Evolutionary conservation across 768 basidiomycete species (phyloP), one percentile per base, ranked within the genome.

Genomic region (Cantharellus anzutake): DNA sequence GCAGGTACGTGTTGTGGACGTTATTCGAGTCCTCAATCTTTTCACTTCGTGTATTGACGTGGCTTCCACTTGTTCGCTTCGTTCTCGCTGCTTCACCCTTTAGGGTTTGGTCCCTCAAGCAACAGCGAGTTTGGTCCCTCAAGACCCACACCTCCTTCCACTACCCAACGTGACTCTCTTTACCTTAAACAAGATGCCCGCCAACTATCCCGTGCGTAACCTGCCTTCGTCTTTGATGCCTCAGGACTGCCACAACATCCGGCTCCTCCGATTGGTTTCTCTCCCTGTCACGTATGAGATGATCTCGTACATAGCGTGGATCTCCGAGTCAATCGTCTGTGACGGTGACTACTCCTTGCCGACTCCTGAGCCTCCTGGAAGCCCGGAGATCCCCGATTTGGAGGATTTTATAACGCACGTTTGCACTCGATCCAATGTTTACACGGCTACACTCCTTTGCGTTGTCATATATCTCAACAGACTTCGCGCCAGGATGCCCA

Each of bases 401-500:
- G 80, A 86, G 65, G 77, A 83, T 59, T 99, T 96, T 70, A 93
- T 99, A 69, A 71, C 78, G 59, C 80, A 80, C 67, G 75, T 98
- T 59, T 82, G 91, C 63, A 75, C 80, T 62, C 77, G 78, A 68
- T 86, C 86, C 48, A 87, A 90, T 67, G 91, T 97, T 55, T 89
- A 90, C 69, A 87, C 89, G 3, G 77, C 89, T 37, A 97, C 92
- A 29, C 76, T 99, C 59, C 81, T 96, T 57, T 81, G 87, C 41
- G 96, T 92, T 40, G 76, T 97, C 68, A 75, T 94, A 64, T 97
- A 93, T 73, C 82, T 99, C 63, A 85, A 93, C 63, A 80, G 94
- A 41, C 76, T 99, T 58, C 81, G 82, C 55, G 68, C 75, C 41
- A 91, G 84, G 72, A 73, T 98, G 51, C 88, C 91, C 2, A 72